Conservation (phyloP, 2,329 filamentous ascomycete genomes). For the Penicillium decumbens region DNA sequence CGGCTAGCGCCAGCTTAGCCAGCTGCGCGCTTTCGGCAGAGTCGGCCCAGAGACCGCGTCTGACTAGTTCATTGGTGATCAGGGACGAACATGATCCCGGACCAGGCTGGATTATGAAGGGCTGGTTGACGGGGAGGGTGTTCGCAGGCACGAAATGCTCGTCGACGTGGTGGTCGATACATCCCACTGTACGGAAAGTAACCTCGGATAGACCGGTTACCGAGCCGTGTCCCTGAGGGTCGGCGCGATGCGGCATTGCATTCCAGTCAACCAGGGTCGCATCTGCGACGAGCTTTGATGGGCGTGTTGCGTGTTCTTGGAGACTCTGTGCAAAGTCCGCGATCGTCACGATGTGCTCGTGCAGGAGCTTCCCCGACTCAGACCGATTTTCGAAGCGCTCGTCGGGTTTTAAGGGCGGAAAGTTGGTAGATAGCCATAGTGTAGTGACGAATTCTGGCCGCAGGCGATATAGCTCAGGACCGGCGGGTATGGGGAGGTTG, state of each 20-base stretch:
- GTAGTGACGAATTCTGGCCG: conserved; percentile 57
- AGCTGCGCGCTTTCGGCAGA: conserved; percentile 38
- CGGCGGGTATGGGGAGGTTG: conserved; percentile 50
- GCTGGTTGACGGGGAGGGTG: conserved; percentile 38
- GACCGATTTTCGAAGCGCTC: conserved; percentile 24
- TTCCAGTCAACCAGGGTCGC: conserved; percentile 46
- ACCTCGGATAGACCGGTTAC: conserved; percentile 46
- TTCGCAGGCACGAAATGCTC: conserved; percentile 49
- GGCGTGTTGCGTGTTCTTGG: background rate
- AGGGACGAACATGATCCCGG: conserved; percentile 58
- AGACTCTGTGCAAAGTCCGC: conserved; percentile 34
- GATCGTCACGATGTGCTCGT: conserved; percentile 39
- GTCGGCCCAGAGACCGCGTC: conserved; percentile 40
- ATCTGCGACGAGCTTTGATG: conserved; percentile 17
- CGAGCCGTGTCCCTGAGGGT: conserved; percentile 46
- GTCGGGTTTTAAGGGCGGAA: conserved; percentile 11
- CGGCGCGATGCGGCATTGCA: conserved; percentile 38
- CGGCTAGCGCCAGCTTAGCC: conserved; percentile 39
- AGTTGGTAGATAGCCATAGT: conserved; percentile 47
- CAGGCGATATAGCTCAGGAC: conserved; percentile 48
- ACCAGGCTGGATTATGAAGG: conserved; percentile 50
- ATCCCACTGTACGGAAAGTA: conserved; percentile 46
- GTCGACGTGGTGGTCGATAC: conserved; percentile 61
- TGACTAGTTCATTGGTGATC: conserved; percentile 48
- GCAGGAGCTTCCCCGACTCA: conserved; percentile 23